phyloP scores from a whole-genome alignment of 2,329 filamentous ascomycete species.

The Cytospora piceicola region DNA sequence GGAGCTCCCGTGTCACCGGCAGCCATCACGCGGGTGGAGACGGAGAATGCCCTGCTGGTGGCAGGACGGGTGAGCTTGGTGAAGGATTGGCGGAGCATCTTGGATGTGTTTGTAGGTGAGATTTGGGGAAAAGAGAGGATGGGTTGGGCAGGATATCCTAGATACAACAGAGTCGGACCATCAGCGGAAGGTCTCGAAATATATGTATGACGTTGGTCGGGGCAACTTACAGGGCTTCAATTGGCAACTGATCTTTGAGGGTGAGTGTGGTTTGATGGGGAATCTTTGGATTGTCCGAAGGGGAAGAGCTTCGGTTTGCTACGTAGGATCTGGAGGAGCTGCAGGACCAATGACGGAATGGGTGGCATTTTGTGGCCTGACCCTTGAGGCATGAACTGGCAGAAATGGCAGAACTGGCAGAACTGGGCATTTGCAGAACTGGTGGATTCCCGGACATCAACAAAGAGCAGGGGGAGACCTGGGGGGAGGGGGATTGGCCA shows the following conservation, averaged over 20 bases:
- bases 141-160: conserved; percentile 2
- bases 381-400: conserved; percentile 6
- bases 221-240: conserved; percentile 27
- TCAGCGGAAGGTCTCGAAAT: conserved; percentile 3
- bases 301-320: conserved; percentile 12
- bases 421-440: background rate
- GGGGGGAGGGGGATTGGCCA: too few relatives aligned
- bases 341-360: conserved; percentile 30
- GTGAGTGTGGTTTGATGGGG: conserved; percentile 13
- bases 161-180: background rate
- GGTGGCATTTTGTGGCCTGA: conserved; percentile 14
- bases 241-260: conserved; percentile 24
- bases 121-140: background rate
- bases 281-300: conserved; percentile 9
- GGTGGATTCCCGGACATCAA: background rate
- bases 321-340: conserved; percentile 13
- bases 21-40: conserved; percentile 64
- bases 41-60: conserved; percentile 63
- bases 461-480: background rate
- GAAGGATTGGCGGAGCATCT: conserved; percentile 71
- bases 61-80: conserved; percentile 58
- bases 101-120: conserved; percentile 34
- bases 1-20: conserved; percentile 72
- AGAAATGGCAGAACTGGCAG: background rate
- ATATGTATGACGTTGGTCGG: conserved; percentile 17